These are phyloP conservation scores for Cucurbita maxima DNA, from an alignment of 306 rosid genomes.

Conservation along the genomic window DNA sequence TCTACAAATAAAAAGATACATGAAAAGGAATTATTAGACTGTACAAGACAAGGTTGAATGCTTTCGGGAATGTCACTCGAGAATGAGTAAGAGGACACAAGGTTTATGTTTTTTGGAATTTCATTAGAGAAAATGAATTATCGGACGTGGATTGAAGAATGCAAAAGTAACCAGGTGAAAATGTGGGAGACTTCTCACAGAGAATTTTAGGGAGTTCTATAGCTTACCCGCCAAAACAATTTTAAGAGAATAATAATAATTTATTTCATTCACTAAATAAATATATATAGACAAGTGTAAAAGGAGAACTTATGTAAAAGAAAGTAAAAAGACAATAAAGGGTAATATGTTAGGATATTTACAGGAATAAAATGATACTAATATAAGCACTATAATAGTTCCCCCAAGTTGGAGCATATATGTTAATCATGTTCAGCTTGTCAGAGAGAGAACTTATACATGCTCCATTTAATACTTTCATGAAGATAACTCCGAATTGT, in stretches of 20 bases:
- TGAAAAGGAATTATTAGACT: neutral
- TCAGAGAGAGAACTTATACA: too few species aligned
- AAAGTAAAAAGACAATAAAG: neutral
- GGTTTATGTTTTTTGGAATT: neutral
- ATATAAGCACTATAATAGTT: neutral
- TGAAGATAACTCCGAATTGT: too few species aligned
- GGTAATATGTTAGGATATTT: neutral
- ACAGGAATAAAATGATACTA: neutral
- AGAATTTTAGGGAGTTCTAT: neutral
- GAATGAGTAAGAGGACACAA: neutral
- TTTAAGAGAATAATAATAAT: neutral
- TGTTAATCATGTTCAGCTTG: too few species aligned
- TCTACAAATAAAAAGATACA: slow-evolving; percentile 20
- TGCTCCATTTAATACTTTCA: too few species aligned
- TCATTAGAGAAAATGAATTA: neutral
- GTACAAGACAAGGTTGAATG: neutral
- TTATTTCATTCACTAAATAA: too few species aligned
- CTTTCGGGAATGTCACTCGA: neutral
- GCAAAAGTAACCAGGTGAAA: neutral
- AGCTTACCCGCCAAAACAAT: neutral
- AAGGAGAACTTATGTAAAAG: too few species aligned
- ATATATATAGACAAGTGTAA: too few species aligned
- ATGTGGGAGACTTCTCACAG: neutral
- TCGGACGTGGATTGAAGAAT: neutral
- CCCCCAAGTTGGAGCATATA: neutral